These are phyloP conservation scores for Linum tenue DNA, from an alignment of 345 rosid species.

Conservation along the genomic window DNA sequence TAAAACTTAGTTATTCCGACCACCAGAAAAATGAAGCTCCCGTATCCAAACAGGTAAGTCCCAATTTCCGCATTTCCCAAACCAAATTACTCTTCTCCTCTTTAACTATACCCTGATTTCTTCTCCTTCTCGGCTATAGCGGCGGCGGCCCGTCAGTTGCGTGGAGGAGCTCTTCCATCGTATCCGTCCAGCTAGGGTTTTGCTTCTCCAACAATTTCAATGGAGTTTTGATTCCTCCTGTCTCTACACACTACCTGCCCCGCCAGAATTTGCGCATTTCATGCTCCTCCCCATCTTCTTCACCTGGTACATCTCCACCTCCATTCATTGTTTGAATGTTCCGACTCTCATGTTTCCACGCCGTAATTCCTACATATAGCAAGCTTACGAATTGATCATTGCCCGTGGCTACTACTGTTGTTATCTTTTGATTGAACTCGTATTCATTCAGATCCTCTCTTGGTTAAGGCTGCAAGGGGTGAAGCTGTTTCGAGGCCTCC, in stretches of 20 bases:
- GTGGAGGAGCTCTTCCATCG: slow-evolving; percentile 25
- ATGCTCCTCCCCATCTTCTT: background rate
- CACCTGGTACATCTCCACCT: background rate
- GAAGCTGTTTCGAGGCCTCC: slow-evolving; percentile 72
- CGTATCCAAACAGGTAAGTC: background rate
- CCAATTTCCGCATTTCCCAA: background rate
- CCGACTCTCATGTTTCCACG: background rate
- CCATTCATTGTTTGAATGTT: background rate
- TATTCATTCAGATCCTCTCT: slow-evolving; percentile 48
- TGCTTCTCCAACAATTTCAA: slow-evolving; percentile 20
- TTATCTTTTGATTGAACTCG: slow-evolving; percentile 12
- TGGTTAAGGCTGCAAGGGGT: slow-evolving; percentile 91
- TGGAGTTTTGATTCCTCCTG: slow-evolving; percentile 28
- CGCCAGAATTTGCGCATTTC: background rate
- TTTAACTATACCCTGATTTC: no score
- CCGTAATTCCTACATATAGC: background rate
- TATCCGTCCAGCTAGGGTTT: slow-evolving; percentile 30
- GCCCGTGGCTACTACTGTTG: background rate
- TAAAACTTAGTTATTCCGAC: background rate
- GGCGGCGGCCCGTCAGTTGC: background rate
- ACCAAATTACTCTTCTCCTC: background rate
- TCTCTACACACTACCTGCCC: background rate
- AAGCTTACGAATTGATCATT: background rate
- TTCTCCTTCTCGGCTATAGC: background rate
- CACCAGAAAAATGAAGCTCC: background rate